Base-by-base conservation (phyloP, 257 asterid genomes). In the Euphrasia confusa region DNA sequence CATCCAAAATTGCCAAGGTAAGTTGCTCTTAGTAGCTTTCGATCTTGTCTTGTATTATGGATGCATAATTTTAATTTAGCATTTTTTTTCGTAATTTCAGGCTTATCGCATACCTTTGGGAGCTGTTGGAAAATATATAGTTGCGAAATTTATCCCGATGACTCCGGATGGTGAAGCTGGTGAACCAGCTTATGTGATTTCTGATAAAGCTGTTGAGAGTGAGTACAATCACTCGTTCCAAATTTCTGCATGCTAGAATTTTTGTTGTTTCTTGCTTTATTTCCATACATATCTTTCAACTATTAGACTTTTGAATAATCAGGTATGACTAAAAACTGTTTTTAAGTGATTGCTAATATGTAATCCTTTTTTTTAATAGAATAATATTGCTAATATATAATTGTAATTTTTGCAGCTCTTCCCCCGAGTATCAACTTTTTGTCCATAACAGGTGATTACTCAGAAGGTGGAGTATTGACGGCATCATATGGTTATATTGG, bases 81-180 rank as follows among this genome's bases (percentile, higher is more conserved):
- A 54, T 71, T 66, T 64, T 71, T 37, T 37, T 10, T 60, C 61
- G 71, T 66, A 65, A 44, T 70, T 39, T 60, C 24, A 93, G 99
- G 95, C 96, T 55, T 87, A 80, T 65, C 96, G 99, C 67, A 73
- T 93, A 73, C 97, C 99, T 52, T 67, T 93, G 74, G 97, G 96
- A 74, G 99, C 99, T 50, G 94, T 93, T 70, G 96, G 99, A 59
- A 80, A 79, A 63, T 84, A 78, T 57, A 65, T 93, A 71, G 76
- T 82, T 66, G 96, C 96, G 66, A 89, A 87, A 71, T 93, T 93
- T 73, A 89, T 85, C 33, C 99, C 99, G 60, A 89, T 89, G 99
- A 78, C 97, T 56, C 99, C 99, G 5, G 94, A 89, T 70, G 99
- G 99, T 64, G 97, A 89, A 87, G 85, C 89, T 73, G 99, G 99